Conservation (phyloP, 176 grass and related monocot species). For the Chrysopogon serrulatus region DNA sequence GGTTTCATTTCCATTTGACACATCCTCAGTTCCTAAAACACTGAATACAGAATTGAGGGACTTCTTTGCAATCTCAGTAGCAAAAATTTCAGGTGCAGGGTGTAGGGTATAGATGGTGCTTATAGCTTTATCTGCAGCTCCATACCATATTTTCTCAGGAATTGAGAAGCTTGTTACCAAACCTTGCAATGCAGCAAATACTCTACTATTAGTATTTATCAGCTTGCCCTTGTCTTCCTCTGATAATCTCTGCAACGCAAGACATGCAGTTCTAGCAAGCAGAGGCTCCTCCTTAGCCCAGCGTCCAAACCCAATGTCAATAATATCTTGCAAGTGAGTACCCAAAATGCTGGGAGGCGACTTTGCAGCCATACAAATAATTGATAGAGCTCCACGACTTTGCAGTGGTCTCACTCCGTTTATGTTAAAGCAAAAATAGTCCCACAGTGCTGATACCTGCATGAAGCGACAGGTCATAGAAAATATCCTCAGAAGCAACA, state of each 20-base stretch:
- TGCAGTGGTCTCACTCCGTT: constrained; percentile 59
- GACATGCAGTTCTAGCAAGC: constrained; percentile 86
- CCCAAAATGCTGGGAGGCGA: constrained; percentile 73
- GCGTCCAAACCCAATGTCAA: constrained; percentile 93
- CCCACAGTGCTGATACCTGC: constrained; percentile 84
- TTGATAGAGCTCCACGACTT: constrained; percentile 80
- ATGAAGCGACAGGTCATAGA: background rate
- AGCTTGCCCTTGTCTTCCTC: constrained; percentile 86
- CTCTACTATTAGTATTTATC: constrained; percentile 45
- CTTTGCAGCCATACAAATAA: constrained; percentile 95
- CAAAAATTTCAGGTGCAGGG: constrained; percentile 71
- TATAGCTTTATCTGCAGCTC: constrained; percentile 79
- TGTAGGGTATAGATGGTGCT: constrained; percentile 68
- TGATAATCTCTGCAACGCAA: constrained; percentile 81
- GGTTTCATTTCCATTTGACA: constrained; percentile 27
- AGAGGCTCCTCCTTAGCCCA: constrained; percentile 96
- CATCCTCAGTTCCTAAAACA: constrained; percentile 24
- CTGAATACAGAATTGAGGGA: constrained; percentile 57
- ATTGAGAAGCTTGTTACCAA: constrained; percentile 63
- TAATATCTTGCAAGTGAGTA: constrained; percentile 83
- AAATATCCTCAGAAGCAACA: background rate
- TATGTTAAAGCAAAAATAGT: constrained; percentile 86
- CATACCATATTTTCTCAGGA: constrained; percentile 90
- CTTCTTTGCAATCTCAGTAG: constrained; percentile 75
- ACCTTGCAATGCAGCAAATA: constrained; percentile 63